phyloP scores from a whole-genome alignment of 371 early-diverging fungal species.

The Rhizopus microsporus region DNA sequence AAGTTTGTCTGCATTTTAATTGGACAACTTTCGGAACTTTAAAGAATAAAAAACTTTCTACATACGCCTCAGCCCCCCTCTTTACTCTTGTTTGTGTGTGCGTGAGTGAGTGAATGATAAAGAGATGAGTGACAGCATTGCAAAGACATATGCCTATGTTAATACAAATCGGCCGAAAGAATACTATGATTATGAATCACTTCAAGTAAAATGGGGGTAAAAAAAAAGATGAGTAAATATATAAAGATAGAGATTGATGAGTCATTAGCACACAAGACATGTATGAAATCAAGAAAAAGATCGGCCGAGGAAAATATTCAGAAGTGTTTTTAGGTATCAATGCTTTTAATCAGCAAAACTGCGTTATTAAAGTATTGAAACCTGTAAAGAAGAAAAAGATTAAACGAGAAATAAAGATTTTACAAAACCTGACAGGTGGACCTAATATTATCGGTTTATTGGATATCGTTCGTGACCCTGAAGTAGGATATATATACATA shows the following conservation, averaged over 20 bases:
- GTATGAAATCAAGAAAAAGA: constrained; percentile 96
- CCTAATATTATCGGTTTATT: constrained; percentile 93
- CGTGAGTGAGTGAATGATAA: not conserved
- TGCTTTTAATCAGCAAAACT: constrained; percentile 73
- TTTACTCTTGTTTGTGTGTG: not conserved
- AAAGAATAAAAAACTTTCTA: no score
- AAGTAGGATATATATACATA: constrained; percentile 45
- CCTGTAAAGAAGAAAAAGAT: constrained; percentile 99
- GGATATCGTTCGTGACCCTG: constrained; percentile 97
- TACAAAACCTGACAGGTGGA: constrained; percentile 96
- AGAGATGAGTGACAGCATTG: constrained; percentile 27
- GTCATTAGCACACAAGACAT: constrained; percentile 70
- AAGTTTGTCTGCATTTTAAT: no score
- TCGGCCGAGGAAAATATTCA: constrained; percentile 99
- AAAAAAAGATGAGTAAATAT: not conserved
- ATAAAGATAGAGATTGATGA: not conserved
- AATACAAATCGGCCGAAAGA: constrained; percentile 31
- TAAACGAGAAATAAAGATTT: constrained; percentile 98
- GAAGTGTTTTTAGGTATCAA: constrained; percentile 99
- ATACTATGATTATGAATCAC: constrained; percentile 33
- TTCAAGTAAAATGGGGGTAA: constrained; percentile 38
- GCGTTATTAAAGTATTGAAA: constrained; percentile 99
- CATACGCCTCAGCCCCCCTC: no score
- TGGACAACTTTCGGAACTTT: no score
- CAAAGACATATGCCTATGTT: constrained; percentile 26